Conservation (phyloP, 306 rosid species). For the Dicorynia guianensis region DNA sequence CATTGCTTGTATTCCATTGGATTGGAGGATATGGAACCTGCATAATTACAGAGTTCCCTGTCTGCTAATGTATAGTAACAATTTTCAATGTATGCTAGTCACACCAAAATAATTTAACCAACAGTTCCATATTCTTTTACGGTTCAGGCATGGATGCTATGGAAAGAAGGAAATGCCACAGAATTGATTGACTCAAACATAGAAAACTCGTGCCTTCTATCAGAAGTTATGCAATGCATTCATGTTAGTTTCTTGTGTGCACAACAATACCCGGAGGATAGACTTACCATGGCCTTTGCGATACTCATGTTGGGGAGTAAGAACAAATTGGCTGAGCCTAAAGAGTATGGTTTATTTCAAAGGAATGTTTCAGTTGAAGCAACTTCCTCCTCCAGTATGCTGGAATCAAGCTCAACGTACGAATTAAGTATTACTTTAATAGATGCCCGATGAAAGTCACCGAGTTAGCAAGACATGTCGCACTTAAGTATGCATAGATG, state of each 20-base stretch:
- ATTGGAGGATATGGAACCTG: constrained; percentile 42
- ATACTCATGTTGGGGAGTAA: too few species aligned
- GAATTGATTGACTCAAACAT: constrained; percentile 41
- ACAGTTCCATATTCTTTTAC: not conserved
- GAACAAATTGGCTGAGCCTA: too few species aligned
- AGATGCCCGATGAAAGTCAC: not conserved
- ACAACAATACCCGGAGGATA: too few species aligned
- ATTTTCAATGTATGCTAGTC: too few species aligned
- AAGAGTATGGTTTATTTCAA: too few species aligned
- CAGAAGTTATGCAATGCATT: constrained; percentile 31
- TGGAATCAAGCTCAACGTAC: not conserved
- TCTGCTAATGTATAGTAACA: not conserved
- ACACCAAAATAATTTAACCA: not conserved
- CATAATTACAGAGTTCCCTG: not conserved
- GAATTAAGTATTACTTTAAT: not conserved
- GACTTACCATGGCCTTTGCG: too few species aligned
- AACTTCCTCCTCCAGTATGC: too few species aligned
- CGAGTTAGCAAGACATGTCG: too few species aligned
- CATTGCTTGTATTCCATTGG: too few species aligned
- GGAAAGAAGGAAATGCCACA: constrained; percentile 44
- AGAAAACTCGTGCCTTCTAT: not conserved
- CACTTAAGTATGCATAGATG: too few species aligned
- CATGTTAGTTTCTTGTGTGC: too few species aligned
- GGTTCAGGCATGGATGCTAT: constrained; percentile 51
- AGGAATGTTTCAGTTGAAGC: too few species aligned